Conservation (phyloP, 139 green algal genomes). For the Chlamydomonas applanata region DNA sequence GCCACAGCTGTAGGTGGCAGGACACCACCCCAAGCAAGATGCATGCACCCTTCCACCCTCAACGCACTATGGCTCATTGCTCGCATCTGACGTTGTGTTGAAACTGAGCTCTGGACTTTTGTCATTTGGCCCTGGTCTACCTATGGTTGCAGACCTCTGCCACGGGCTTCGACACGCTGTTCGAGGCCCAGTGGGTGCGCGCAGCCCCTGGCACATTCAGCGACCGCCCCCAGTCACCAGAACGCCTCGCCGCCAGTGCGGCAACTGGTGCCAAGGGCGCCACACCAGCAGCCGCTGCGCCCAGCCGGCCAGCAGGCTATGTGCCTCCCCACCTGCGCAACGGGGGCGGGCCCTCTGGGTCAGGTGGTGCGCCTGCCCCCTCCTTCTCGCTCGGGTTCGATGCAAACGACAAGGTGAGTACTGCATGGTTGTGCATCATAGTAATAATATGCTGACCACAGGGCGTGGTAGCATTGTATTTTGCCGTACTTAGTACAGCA, state of each 20-base stretch:
- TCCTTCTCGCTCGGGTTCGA: conserved; percentile 15
- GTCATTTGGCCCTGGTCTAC: too few species aligned
- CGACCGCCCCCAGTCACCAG: conserved; percentile 68
- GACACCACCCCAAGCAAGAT: too few species aligned
- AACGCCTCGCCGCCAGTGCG: conserved; percentile 30
- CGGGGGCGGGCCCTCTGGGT: neutral
- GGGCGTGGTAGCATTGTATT: too few species aligned
- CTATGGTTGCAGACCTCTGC: neutral
- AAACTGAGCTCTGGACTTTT: too few species aligned
- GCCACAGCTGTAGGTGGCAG: too few species aligned
- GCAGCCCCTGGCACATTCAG: conserved; percentile 35
- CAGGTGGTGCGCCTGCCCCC: conserved; percentile 2
- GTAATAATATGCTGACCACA: too few species aligned
- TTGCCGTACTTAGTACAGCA: too few species aligned
- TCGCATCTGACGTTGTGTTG: too few species aligned
- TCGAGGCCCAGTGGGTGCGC: conserved; percentile 71
- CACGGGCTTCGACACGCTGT: conserved; percentile 57
- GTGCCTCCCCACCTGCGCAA: conserved; percentile 29
- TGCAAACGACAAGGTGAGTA: neutral
- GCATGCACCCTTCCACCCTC: too few species aligned
- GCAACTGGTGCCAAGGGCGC: conserved; percentile 7
- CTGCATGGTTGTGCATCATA: too few species aligned
- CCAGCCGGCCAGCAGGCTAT: conserved; percentile 29
- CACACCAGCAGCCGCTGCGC: neutral
- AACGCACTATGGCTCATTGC: too few species aligned